Evolutionary conservation across 768 basidiomycete genomes (phyloP).

Genomic region (Leucocoprinus leucothites): DNA sequence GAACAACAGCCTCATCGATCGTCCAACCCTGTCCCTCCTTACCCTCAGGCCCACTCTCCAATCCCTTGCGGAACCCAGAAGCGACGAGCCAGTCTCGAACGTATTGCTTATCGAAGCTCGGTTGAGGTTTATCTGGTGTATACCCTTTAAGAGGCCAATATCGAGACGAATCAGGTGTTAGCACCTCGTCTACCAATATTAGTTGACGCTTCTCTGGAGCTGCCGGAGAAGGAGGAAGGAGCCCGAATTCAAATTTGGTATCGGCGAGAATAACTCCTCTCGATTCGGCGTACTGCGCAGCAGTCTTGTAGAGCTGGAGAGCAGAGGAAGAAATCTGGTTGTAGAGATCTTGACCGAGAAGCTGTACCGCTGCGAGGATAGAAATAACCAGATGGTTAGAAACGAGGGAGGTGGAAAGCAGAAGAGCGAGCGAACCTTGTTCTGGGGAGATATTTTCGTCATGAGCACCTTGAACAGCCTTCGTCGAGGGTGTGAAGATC

Average conservation of each 20-base stretch:
- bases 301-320: constrained; percentile 66
- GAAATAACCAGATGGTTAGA: constrained; percentile 4
- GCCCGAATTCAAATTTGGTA: constrained; percentile 98
- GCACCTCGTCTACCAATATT: constrained; percentile 92
- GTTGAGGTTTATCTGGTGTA: constrained; percentile 69
- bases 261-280: constrained; percentile 93
- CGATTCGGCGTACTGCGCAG: constrained; percentile 67
- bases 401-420: background rate
- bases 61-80: constrained; percentile 70
- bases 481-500: constrained; percentile 95
- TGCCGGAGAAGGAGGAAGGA: constrained; percentile 43
- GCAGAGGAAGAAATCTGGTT: constrained; percentile 56
- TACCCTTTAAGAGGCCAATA: constrained; percentile 90
- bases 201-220: constrained; percentile 39
- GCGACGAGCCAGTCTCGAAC: constrained; percentile 84
- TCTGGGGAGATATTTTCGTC: constrained; percentile 95
- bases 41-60: constrained; percentile 72
- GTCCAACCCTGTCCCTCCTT: constrained; percentile 72
- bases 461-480: constrained; percentile 90
- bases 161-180: constrained; percentile 95
- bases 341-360: constrained; percentile 69
- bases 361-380: constrained; percentile 46
- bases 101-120: constrained; percentile 97
- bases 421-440: constrained; percentile 43
- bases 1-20: constrained; percentile 72